Percentiles rank a stretch among this genome's conserved stretches.
Evolutionary conservation across 805 yeast genomes (phyloP).

Genomic region (Babjeviella inositovora): DNA sequence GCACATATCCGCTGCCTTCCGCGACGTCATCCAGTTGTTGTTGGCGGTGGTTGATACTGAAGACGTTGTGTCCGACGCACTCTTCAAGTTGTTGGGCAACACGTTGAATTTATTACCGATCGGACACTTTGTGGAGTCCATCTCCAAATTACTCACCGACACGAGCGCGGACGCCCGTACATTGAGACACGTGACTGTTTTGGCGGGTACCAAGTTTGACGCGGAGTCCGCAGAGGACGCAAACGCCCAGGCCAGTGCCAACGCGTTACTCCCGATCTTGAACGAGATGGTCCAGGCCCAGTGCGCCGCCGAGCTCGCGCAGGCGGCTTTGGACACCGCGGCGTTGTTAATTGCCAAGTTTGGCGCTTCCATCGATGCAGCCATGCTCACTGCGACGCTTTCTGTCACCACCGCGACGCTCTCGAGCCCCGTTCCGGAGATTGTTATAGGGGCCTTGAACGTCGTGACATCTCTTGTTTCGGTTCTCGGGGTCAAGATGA

Average conservation of each 20-base stretch:
- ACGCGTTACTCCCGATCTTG: conserved; percentile 31
- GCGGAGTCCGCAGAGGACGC: conserved; percentile 40
- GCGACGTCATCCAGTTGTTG: conserved; percentile 3
- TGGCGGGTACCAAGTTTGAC: conserved; percentile 56
- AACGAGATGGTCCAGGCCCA: conserved; percentile 15
- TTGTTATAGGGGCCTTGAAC: conserved; percentile 58
- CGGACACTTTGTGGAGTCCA: conserved; percentile 49
- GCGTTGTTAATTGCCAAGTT: conserved; percentile 50
- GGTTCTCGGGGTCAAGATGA: conserved; percentile 69
- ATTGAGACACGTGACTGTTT: conserved; percentile 39
- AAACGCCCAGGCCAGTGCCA: conserved; percentile 32
- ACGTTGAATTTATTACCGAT: conserved; percentile 63
- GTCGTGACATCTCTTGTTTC: conserved; percentile 57
- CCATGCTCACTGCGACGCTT: conserved; percentile 31
- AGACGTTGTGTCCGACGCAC: conserved; percentile 17
- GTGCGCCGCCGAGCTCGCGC: conserved; percentile 30
- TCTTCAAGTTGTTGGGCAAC: conserved; percentile 43
- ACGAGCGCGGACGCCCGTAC: conserved; percentile 15
- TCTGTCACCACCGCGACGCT: conserved; percentile 25
- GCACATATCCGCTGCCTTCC: conserved; percentile 1
- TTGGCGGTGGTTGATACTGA: conserved; percentile 8
- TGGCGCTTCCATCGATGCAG: conserved; percentile 29
- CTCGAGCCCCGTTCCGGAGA: conserved; percentile 37
- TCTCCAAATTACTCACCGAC: conserved; percentile 19
- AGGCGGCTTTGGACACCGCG: conserved; percentile 54